Percentiles rank a stretch among this genome's conserved stretches.
Evolutionary conservation across 441 rosid genomes (phyloP).

Genomic region (Erodium chrysanthum): DNA sequence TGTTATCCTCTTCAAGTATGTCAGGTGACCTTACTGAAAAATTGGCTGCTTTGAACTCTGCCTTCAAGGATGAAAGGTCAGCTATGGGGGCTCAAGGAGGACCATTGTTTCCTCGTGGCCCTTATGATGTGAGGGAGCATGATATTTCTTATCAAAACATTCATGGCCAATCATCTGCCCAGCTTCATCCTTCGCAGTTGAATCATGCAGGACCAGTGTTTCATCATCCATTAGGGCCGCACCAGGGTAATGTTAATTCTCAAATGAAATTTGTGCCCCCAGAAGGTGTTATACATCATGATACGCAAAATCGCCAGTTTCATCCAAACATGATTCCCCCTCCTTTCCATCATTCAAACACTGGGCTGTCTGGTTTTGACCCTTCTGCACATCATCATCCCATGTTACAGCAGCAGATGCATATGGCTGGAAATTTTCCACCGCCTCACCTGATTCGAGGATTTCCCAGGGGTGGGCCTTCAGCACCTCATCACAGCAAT

Average conservation of each 20-base stretch:
- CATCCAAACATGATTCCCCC: constrained; percentile 52
- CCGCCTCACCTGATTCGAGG: constrained; percentile 50
- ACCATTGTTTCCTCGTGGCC: constrained; percentile 36
- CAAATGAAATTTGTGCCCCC: constrained; percentile 50
- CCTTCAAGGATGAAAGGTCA: constrained; percentile 45
- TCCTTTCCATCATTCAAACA: constrained; percentile 45
- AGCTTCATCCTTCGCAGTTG: constrained; percentile 40
- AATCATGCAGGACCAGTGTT: constrained; percentile 47
- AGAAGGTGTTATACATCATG: constrained; percentile 45
- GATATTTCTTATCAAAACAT: constrained; percentile 36
- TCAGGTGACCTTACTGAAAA: constrained; percentile 45
- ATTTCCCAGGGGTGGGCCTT: constrained; percentile 40
- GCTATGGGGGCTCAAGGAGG: constrained; percentile 50
- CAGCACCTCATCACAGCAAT: constrained; percentile 40
- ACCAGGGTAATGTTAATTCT: constrained; percentile 43
- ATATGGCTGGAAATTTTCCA: constrained; percentile 45
- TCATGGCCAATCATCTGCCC: constrained; percentile 38
- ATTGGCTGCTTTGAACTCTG: constrained; percentile 49
- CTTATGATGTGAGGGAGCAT: constrained; percentile 39
- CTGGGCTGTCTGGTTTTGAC: constrained; percentile 52
- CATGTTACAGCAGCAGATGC: constrained; percentile 53
- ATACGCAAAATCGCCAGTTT: constrained; percentile 48
- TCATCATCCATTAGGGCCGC: constrained; percentile 46
- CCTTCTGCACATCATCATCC: constrained; percentile 39
- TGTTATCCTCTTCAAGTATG: constrained; percentile 28